Evolutionary conservation across 2,329 filamentous ascomycete species (phyloP).

Genomic region (Emmonsiellopsis sp.): DNA sequence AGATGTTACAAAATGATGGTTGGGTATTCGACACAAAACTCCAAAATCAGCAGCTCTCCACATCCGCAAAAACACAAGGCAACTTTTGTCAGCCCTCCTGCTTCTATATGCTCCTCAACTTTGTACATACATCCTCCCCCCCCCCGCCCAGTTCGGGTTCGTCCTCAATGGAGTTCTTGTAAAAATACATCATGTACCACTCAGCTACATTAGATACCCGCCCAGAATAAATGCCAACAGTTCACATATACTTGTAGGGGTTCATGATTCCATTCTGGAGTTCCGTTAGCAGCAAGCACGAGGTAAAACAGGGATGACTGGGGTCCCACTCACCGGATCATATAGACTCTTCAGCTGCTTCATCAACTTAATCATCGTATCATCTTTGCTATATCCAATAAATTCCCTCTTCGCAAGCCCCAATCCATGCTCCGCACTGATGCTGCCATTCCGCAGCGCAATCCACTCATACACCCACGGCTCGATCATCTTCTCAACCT

Average conservation of each 20-base stretch:
- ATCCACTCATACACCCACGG: slow-evolving; percentile 99
- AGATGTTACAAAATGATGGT: too few species aligned
- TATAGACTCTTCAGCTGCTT: slow-evolving; percentile 89
- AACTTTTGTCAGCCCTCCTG: too few species aligned
- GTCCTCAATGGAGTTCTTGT: too few species aligned
- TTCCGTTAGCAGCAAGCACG: slow-evolving; percentile 12
- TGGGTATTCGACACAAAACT: too few species aligned
- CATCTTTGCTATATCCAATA: slow-evolving; percentile 83
- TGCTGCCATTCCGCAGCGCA: slow-evolving; percentile 73
- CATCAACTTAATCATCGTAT: slow-evolving; percentile 84
- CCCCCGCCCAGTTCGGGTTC: too few species aligned
- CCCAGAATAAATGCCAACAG: slow-evolving; percentile 6
- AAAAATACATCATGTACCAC: too few species aligned
- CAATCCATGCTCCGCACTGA: slow-evolving; percentile 92
- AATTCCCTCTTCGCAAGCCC: slow-evolving; percentile 93
- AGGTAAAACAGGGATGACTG: neutral
- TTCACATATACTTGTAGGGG: slow-evolving; percentile 84
- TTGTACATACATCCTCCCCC: too few species aligned
- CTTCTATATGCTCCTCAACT: too few species aligned
- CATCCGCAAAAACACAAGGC: too few species aligned
- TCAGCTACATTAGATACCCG: too few species aligned
- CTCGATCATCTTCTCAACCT: slow-evolving; percentile 78
- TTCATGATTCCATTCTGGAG: slow-evolving; percentile 93
- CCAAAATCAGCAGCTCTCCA: too few species aligned
- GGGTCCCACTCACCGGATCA: slow-evolving; percentile 63